Evolutionary conservation across 1,284 basidiomycete genomes (phyloP).

Genomic region (Lentinus polychrous): DNA sequence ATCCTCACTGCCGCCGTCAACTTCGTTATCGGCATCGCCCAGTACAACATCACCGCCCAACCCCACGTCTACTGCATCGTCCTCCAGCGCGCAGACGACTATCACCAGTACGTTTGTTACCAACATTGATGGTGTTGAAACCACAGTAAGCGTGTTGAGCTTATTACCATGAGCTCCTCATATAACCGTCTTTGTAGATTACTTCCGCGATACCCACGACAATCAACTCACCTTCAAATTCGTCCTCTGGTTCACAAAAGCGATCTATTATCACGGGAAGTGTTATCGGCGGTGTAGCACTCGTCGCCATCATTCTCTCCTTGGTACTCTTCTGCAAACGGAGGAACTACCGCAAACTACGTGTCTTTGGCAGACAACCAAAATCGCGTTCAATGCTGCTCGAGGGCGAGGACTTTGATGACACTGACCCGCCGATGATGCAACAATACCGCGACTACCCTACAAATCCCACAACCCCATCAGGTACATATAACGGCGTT

Average conservation of each 20-base stretch:
- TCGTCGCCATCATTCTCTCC: conserved; percentile 33
- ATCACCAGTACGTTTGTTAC: conserved; percentile 19
- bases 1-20: background rate
- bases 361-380: conserved; percentile 31
- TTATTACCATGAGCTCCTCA: background rate
- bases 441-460: conserved; percentile 25
- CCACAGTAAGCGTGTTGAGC: conserved; percentile 18
- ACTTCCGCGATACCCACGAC: conserved; percentile 22
- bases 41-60: background rate
- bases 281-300: conserved; percentile 34
- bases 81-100: conserved; percentile 14
- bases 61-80: conserved; percentile 1
- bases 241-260: conserved; percentile 15
- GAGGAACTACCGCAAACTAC: conserved; percentile 32
- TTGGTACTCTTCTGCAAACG: conserved; percentile 35
- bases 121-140: conserved; percentile 17
- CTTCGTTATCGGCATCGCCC: background rate
- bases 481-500: background rate
- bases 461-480: conserved; percentile 16
- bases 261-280: conserved; percentile 40
- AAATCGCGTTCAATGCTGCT: conserved; percentile 34
- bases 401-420: conserved; percentile 40
- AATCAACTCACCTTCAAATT: conserved; percentile 9
- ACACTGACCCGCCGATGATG: conserved; percentile 27
- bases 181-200: conserved; percentile 12